Percentiles rank a stretch among this genome's conserved stretches.
phyloP scores from a whole-genome alignment of 2,329 filamentous ascomycete genomes.

The Dactylellina cionopaga region DNA sequence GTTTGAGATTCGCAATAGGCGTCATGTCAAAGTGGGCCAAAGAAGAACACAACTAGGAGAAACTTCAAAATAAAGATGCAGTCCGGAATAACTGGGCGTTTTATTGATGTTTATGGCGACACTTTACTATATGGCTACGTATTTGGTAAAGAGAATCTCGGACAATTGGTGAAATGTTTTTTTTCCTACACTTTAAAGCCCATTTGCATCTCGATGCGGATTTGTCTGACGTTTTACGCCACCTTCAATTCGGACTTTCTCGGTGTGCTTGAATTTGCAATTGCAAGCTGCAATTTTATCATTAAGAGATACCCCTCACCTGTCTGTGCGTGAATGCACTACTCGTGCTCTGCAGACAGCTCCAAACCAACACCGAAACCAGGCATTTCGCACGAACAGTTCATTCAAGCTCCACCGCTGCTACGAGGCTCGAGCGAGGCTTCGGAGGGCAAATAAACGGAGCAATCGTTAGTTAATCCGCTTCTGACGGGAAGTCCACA shows the following conservation, averaged over 20 bases:
- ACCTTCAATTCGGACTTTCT: not conserved
- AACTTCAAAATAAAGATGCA: too few relatives aligned
- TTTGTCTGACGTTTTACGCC: too few relatives aligned
- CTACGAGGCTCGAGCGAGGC: not conserved
- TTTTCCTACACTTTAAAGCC: too few relatives aligned
- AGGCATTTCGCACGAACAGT: not conserved
- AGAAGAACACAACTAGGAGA: too few relatives aligned
- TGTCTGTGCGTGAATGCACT: not conserved
- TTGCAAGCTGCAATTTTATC: not conserved
- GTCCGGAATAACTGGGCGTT: not conserved
- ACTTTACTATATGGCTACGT: not conserved
- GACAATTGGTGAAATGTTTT: not conserved
- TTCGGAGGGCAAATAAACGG: not conserved
- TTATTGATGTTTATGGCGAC: constrained; percentile 17
- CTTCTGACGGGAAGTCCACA: constrained; percentile 21
- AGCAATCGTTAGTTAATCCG: too few relatives aligned
- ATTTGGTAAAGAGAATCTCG: not conserved
- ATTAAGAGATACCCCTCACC: not conserved
- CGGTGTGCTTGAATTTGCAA: not conserved
- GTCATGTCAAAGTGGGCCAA: too few relatives aligned
- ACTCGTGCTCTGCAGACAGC: not conserved
- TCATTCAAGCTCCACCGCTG: not conserved
- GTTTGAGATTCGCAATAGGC: not conserved
- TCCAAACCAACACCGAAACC: not conserved
- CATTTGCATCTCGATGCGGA: too few relatives aligned